A percentile compares a stretch with the other conserved stretches of the same genome.
These are phyloP conservation scores for Colletotrichum endophyticum DNA, from an alignment of 2,329 filamentous ascomycete genomes.

Conservation along the genomic window DNA sequence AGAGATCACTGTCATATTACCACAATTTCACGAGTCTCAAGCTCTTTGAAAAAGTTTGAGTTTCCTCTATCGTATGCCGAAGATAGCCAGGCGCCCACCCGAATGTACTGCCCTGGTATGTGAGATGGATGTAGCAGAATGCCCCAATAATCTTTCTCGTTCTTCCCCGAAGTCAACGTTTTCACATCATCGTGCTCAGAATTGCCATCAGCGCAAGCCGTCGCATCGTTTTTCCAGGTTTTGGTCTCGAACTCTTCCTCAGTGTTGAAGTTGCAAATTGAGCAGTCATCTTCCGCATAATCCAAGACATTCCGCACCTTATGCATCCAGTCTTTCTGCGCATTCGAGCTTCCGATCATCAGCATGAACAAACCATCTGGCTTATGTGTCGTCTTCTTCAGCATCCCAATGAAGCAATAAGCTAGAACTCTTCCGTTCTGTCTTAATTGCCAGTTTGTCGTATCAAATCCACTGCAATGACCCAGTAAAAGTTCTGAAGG, in stretches of 20 bases:
- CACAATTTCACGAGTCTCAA: neutral
- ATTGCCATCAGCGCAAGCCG: neutral
- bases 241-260: neutral
- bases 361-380: neutral
- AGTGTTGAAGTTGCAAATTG: neutral
- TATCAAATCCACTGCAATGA: neutral
- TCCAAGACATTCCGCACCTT: neutral
- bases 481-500: neutral
- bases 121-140: neutral
- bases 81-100: neutral
- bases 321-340: neutral
- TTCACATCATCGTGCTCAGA: neutral
- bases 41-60: neutral
- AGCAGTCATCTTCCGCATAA: neutral
- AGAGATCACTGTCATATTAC: neutral
- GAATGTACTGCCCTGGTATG: neutral
- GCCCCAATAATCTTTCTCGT: neutral
- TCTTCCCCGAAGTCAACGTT: too few relatives aligned
- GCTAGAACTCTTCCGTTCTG: neutral
- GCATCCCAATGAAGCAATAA: neutral
- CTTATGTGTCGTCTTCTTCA: neutral
- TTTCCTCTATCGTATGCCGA: neutral
- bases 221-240: rapidly evolving
- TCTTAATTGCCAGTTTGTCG: neutral
- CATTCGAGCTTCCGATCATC: neutral